These are phyloP conservation scores for Albifimbria verrucaria DNA, from an alignment of 2,329 filamentous ascomycete species.

Conservation along the genomic window DNA sequence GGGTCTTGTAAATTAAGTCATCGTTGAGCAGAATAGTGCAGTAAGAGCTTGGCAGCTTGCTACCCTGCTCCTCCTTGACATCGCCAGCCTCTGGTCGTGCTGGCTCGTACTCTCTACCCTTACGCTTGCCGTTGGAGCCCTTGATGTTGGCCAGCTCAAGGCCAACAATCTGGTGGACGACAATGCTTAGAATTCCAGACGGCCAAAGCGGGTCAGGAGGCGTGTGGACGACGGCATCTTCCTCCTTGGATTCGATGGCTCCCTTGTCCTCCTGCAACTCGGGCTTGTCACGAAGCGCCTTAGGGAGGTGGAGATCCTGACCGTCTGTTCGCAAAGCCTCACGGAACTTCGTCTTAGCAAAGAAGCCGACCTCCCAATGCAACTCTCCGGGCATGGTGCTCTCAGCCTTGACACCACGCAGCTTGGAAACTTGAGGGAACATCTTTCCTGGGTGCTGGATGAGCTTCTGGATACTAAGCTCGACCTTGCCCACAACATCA, in stretches of 20 bases:
- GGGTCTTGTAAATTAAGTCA: conserved; percentile 86
- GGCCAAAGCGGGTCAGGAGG: conserved; percentile 97
- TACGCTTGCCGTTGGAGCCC: conserved; percentile 76
- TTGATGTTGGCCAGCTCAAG: conserved; percentile 89
- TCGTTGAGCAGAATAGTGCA: conserved; percentile 92
- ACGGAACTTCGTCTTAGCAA: conserved; percentile 85
- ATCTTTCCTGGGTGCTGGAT: conserved; percentile 89
- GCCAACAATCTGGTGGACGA: conserved; percentile 94
- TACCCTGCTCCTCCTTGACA: conserved; percentile 78
- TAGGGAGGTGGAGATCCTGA: conserved; percentile 73
- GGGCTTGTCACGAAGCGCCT: conserved; percentile 67
- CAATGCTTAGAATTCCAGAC: conserved; percentile 78
- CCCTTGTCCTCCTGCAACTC: conserved; percentile 86
- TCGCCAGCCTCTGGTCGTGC: conserved; percentile 79
- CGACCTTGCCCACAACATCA: conserved; percentile 92
- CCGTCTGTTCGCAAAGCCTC: conserved; percentile 82
- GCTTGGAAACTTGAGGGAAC: conserved; percentile 82
- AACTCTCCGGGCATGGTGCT: conserved; percentile 90
- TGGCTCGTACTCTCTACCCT: conserved; percentile 84
- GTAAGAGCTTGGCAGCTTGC: conserved; percentile 82
- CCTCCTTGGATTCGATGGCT: conserved; percentile 62
- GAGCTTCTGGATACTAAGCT: conserved; percentile 90
- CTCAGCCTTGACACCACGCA: conserved; percentile 78
- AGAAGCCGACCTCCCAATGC: conserved; percentile 95
- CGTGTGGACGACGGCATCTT: conserved; percentile 84